These are phyloP conservation scores for Waitea zeae DNA, from an alignment of 1,284 basidiomycete species.

Conservation along the genomic window DNA sequence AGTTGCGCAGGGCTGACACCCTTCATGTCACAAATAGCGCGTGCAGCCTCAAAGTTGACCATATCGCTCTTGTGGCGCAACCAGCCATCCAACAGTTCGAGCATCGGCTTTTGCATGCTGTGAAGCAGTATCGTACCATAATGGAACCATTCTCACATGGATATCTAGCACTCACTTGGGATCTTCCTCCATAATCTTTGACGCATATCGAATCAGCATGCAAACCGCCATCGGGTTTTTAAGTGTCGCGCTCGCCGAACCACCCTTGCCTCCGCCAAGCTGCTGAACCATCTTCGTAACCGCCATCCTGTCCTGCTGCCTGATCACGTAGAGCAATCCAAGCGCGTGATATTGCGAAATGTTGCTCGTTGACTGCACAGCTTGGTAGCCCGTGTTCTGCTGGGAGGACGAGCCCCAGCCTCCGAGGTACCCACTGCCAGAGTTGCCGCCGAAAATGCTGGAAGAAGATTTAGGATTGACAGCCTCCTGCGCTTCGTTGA, in stretches of 20 bases:
- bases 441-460: constrained; percentile 38
- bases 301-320: constrained; percentile 97
- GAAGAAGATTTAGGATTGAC: constrained; percentile 78
- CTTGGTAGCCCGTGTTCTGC: constrained; percentile 45
- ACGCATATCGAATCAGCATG: constrained; percentile 96
- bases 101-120: constrained; percentile 83
- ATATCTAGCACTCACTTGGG: constrained; percentile 54
- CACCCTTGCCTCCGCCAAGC: constrained; percentile 75
- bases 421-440: constrained; percentile 42
- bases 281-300: constrained; percentile 99
- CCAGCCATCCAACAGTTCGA: constrained; percentile 90
- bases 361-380: constrained; percentile 75
- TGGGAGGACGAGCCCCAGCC: constrained; percentile 44
- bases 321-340: constrained; percentile 86
- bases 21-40: constrained; percentile 94
- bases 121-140: constrained; percentile 2
- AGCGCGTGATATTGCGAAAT: constrained; percentile 97
- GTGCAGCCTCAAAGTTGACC: constrained; percentile 98
- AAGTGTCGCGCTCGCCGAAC: constrained; percentile 65
- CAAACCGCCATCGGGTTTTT: constrained; percentile 98
- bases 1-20: constrained; percentile 66
- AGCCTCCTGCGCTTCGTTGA: constrained; percentile 95
- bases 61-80: constrained; percentile 98
- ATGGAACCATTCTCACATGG: too few relatives aligned
- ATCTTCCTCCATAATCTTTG: constrained; percentile 97